A percentile compares a stretch with the other conserved stretches of the same genome.
These are phyloP conservation scores for Aphanomyces invadans DNA, from an alignment of 352 stramenopile species.

Conservation along the genomic window DNA sequence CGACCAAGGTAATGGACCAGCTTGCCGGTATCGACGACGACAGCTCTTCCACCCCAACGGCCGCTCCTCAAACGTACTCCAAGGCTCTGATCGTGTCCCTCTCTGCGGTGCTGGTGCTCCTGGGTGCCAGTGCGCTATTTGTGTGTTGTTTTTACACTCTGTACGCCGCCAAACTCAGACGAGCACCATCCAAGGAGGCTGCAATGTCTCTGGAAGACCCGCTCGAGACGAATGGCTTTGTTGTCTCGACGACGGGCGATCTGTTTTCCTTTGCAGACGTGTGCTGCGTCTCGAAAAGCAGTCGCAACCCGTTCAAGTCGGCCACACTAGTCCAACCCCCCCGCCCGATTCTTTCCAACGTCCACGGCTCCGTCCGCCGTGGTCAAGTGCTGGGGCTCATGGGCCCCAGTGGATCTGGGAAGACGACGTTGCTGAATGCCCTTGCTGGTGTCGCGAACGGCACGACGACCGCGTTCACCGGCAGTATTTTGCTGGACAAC, in stretches of 20 bases:
- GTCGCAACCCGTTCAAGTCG: background rate
- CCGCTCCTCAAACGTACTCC: constrained; percentile 20
- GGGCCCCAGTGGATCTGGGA: constrained; percentile 69
- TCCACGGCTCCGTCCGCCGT: constrained; percentile 44
- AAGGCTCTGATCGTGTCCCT: constrained; percentile 35
- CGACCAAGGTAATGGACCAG: constrained; percentile 10
- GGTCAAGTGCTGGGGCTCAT: constrained; percentile 63
- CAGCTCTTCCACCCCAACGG: constrained; percentile 22
- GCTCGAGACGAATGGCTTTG: constrained; percentile 1
- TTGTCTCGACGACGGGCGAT: background rate
- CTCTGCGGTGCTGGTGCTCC: constrained; percentile 29
- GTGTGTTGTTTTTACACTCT: constrained; percentile 29
- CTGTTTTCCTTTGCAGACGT: background rate
- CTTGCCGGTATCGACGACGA: constrained; percentile 26
- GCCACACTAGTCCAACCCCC: background rate
- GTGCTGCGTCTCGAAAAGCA: background rate
- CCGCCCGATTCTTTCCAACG: constrained; percentile 49
- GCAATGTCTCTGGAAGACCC: constrained; percentile 1
- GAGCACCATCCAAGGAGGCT: constrained; percentile 22
- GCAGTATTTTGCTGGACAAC: constrained; percentile 56
- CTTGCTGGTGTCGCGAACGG: constrained; percentile 67
- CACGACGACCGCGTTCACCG: constrained; percentile 37
- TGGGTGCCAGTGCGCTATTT: constrained; percentile 29
- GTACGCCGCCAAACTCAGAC: constrained; percentile 24
- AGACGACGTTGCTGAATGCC: constrained; percentile 77